Percentiles rank a stretch among this genome's conserved stretches.
phyloP scores from a whole-genome alignment of 2,329 filamentous ascomycete genomes.

The Colletotrichum gloeosporioides region DNA sequence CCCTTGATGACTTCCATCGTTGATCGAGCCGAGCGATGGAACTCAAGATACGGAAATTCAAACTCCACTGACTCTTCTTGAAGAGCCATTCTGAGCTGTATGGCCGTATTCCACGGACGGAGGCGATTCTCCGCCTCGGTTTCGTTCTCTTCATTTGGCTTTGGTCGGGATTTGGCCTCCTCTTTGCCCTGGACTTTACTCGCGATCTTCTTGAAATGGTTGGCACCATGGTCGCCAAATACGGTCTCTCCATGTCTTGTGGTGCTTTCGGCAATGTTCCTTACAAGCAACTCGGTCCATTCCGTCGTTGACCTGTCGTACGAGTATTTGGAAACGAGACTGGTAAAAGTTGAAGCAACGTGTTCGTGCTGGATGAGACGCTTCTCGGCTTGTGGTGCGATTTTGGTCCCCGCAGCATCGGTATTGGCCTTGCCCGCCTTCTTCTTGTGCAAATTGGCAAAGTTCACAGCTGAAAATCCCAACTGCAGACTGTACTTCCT shows the following conservation, averaged over 20 bases:
- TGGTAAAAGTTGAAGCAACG: neutral
- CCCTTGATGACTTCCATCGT: neutral
- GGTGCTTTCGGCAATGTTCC: neutral
- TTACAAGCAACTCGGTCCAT: neutral
- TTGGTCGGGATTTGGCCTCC: neutral
- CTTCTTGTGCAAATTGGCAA: neutral
- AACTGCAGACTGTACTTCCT: neutral
- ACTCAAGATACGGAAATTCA: neutral
- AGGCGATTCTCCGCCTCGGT: neutral
- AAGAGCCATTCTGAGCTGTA: neutral
- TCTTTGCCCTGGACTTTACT: neutral
- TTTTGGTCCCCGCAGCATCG: neutral
- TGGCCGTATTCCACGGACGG: neutral
- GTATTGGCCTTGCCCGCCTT: neutral
- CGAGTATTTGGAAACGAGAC: neutral
- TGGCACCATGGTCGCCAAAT: neutral
- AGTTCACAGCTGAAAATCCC: neutral
- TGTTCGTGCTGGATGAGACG: neutral
- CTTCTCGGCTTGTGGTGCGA: neutral
- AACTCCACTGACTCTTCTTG: neutral
- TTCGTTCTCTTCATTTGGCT: neutral
- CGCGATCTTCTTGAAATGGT: neutral
- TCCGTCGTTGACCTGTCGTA: neutral
- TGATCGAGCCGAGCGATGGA: neutral
- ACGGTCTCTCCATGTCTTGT: neutral